Evolutionary conservation across 2,329 filamentous ascomycete species (phyloP), one percentile per base, ranked within the genome.

Genomic region (Volutella citrinella): DNA sequence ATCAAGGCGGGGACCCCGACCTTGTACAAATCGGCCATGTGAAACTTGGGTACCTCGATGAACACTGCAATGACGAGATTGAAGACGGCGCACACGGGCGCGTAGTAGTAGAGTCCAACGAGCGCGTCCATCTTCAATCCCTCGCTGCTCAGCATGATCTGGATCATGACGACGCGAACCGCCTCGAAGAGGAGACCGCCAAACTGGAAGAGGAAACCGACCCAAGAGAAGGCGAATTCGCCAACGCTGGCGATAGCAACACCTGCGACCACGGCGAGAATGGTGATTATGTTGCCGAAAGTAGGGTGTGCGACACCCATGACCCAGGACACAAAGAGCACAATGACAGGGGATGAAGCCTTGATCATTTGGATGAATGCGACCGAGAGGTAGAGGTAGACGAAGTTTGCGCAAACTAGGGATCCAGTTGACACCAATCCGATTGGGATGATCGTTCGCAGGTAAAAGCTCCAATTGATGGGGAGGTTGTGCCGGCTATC

Each of bases 41-140:
- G 72, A 64, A 91, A 76, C 24, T 56, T 68, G 17, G 76, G 76
- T 3, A 82, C 57, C 63, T 91, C 86, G 13, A 78, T 67, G 48
- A 84, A 68, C 38, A 86, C 59, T 40, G 82, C 77, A 22, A 86
- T 77, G 23, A 82, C 46, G 38, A 82, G 70, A 65, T 91, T 91
- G 78, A 87, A 87, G 52, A 81, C 64, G 31, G 85, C 84, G 63
- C 87, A 93, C 29, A 87, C 80, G 5, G 87, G 87, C 1, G 87
- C 87, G 57, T 87, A 91, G 71, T 93, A 93, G 73, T 91, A 93
- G 17, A 93, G 74, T 22, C 84, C 86, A 44, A 91, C 85, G 22
- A 93, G 72, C 21, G 87, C 86, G 52, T 90, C 84, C 86, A 93
- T 91, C 70, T 86, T 87, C 68, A 84, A 58, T 27, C 87, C 84